Evolutionary conservation across 306 rosid genomes (phyloP).

Genomic region (Phaseolus lunatus): DNA sequence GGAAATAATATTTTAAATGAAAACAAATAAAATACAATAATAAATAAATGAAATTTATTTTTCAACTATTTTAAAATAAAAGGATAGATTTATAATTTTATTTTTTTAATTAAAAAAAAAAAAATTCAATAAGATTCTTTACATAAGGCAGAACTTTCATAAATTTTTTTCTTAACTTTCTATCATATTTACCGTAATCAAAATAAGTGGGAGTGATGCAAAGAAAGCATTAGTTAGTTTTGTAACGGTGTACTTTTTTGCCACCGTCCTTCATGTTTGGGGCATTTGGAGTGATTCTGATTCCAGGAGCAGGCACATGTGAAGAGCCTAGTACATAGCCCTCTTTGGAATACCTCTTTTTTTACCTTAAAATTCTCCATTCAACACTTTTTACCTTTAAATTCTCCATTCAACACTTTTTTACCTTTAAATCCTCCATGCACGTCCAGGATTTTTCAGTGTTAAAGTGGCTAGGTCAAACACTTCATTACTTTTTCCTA

Average conservation of each 20-base stretch:
- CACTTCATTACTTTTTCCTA: background rate
- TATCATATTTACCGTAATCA: no score
- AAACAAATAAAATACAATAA: no score
- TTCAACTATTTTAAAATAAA: no score
- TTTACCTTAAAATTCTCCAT: no score
- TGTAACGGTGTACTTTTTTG: background rate
- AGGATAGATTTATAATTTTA: no score
- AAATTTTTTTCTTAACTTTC: no score
- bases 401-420: background rate
- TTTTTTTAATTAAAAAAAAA: no score
- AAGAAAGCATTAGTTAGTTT: background rate
- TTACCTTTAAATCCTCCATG: slow-evolving; percentile 31
- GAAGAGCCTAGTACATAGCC: slow-evolving; percentile 19
- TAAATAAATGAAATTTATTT: no score
- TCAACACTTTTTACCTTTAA: slow-evolving; percentile 10
- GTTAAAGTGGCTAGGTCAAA: slow-evolving; percentile 25
- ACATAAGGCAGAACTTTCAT: no score
- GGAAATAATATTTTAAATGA: no score
- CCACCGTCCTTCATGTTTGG: background rate
- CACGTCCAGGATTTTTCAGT: slow-evolving; percentile 40
- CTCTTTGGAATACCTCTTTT: background rate
- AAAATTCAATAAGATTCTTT: no score
- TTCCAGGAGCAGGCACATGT: slow-evolving; percentile 17
- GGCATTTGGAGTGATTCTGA: slow-evolving; percentile 4
- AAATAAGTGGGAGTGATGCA: no score